Evolutionary conservation across 345 rosid species (phyloP), one percentile per base, ranked within the genome.

Genomic region (Camelina hispida): DNA sequence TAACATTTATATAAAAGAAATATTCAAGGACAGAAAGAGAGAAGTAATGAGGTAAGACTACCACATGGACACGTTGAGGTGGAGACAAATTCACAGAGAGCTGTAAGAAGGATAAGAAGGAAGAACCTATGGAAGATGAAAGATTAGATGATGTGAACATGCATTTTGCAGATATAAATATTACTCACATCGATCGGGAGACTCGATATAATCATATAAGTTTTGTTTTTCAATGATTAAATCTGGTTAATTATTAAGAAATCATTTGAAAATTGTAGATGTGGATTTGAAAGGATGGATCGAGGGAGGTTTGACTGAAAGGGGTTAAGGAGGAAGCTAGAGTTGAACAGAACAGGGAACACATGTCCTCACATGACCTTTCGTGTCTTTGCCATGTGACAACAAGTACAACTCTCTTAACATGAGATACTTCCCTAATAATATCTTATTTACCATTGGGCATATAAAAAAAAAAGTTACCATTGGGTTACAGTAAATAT

Each of bases 31-130:
- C 0, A 38, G 48, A 20, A 7, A 43, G 47, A 59, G 55, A 58
- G 64, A 43, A 28, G 51, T 42, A 34, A 66, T 62, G 69, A 62
- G 53, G 59, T 67, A 71, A 71, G 76, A 71, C n/a, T 72, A 71
- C 28, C 81, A 78, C 81, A 72, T 72, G 73, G 73, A 72, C 81
- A 66, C 77, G 81, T 78, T 78, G 72, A 47, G 76, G 69, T 62
- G 75, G 50, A 71, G 77, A 78, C 81, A 78, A 65, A 58, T 62
- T 64, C 30, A 28, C 30, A 64, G 61, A 77, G 67, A 71, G 76
- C 9, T 65, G 77, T 71, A 78, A 71, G 72, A 77, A 77, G 71
- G 71, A 74, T 42, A 34, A 56, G 64, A 59, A 61, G 63, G 66
- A 75, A 30, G 75, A 56, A 76, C 58, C 69, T 62, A 62, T 50